phyloP scores from a whole-genome alignment of 208 protist species.

The Porcisia hertigi region DNA sequence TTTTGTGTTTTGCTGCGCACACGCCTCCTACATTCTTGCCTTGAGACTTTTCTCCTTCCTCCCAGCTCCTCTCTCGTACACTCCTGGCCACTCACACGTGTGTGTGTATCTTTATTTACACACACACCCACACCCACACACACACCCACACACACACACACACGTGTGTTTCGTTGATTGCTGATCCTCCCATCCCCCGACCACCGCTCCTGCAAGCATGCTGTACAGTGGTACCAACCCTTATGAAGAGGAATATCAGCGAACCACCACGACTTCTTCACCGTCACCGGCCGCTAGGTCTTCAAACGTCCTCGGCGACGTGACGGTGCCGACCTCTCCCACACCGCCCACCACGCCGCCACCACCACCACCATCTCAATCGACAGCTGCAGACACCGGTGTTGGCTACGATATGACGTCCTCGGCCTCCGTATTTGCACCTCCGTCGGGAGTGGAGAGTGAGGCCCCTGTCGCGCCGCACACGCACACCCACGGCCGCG shows the following conservation, averaged over 20 bases:
- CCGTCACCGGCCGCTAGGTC: background rate
- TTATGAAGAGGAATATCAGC: slow-evolving; percentile 34
- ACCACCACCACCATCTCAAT: background rate
- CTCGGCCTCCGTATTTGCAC: background rate
- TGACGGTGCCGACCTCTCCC: slow-evolving; percentile 1
- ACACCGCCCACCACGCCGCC: background rate
- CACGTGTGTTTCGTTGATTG: background rate
- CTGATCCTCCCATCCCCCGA: background rate
- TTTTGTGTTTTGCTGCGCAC: background rate
- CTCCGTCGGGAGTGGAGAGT: slow-evolving; percentile 7
- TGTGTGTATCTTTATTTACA: background rate
- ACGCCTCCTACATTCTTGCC: background rate
- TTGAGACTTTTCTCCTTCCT: background rate
- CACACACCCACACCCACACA: background rate
- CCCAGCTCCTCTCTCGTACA: background rate
- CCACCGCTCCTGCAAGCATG: slow-evolving; percentile 8
- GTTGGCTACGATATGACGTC: background rate
- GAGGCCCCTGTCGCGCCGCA: slow-evolving; percentile 10
- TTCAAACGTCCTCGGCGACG: background rate
- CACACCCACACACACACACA: background rate
- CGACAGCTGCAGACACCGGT: background rate
- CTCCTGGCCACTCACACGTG: background rate
- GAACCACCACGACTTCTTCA: slow-evolving; percentile 4
- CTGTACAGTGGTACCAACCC: slow-evolving; percentile 21
- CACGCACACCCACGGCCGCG: slow-evolving; percentile 18